These are phyloP conservation scores for Colletotrichum sp. DNA, from an alignment of 2,329 filamentous ascomycete genomes.

Conservation along the genomic window DNA sequence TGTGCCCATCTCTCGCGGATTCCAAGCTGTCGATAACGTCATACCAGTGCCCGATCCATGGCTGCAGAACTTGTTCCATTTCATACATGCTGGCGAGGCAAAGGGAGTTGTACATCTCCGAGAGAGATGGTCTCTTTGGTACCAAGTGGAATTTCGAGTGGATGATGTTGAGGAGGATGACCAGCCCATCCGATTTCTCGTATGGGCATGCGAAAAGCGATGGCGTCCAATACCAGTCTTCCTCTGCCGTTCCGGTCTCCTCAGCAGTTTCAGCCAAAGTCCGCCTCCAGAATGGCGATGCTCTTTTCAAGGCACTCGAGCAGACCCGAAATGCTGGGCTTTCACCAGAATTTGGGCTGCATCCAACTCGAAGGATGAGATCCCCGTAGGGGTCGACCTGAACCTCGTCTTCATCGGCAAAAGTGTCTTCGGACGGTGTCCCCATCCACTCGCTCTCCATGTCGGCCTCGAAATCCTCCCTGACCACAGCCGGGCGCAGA, in stretches of 20 bases:
- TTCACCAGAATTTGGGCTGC: not conserved
- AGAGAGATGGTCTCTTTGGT: not conserved
- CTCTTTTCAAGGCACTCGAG: slow-evolving; percentile 1
- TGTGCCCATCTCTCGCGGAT: not conserved
- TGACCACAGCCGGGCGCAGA: not conserved
- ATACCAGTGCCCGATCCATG: slow-evolving; percentile 11
- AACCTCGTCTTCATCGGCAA: not conserved
- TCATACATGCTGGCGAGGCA: slow-evolving; percentile 12
- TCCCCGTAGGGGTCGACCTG: slow-evolving; percentile 8
- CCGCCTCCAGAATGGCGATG: slow-evolving; percentile 13
- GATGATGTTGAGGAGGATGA: slow-evolving; percentile 10
- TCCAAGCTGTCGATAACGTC: not conserved
- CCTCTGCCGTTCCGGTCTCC: not conserved
- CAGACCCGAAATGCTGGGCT: not conserved
- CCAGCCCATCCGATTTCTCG: slow-evolving; percentile 1
- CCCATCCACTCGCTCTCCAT: slow-evolving; percentile 10
- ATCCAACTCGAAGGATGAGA: not conserved
- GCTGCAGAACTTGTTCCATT: slow-evolving; percentile 9
- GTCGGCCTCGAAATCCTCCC: not conserved
- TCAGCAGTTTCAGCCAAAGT: not conserved
- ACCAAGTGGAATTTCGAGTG: not conserved
- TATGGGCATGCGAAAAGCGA: slow-evolving; percentile 1
- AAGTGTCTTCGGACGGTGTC: not conserved
- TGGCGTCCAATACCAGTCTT: not conserved
- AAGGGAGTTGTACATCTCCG: not conserved